Percentiles rank a stretch among this genome's conserved stretches.
phyloP scores from a whole-genome alignment of 805 yeast genomes.

The Candida khao-thaluensis region DNA sequence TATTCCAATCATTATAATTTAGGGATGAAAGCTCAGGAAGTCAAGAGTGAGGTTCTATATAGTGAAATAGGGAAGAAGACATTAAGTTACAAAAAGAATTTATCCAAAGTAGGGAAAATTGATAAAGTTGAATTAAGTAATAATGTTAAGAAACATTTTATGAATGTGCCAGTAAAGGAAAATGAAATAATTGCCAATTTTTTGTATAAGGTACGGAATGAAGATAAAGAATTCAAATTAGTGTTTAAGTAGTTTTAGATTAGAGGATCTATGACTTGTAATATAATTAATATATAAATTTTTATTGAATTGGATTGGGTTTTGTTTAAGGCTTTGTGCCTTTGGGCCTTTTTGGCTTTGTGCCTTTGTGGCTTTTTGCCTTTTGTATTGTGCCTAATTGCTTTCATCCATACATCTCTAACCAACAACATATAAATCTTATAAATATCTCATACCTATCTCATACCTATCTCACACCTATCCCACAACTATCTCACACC shows the following conservation, averaged over 20 bases:
- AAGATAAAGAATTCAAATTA: conserved; percentile 46
- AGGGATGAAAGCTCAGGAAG: conserved; percentile 55
- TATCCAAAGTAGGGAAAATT: conserved; percentile 38
- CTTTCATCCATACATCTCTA: no score
- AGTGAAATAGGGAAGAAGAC: conserved; percentile 76
- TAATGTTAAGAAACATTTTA: conserved; percentile 68
- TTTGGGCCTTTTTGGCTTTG: no score
- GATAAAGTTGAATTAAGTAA: conserved; percentile 58
- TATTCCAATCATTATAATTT: conserved; percentile 64
- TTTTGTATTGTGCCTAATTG: no score
- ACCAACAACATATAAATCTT: no score
- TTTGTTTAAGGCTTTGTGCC: no score
- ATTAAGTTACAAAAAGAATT: conserved; percentile 30
- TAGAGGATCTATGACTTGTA: no score
- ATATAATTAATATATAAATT: no score
- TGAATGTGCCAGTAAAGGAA: conserved; percentile 60
- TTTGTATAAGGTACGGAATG: conserved; percentile 78
- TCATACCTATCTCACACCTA: no score
- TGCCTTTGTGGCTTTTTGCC: no score
- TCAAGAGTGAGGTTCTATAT: conserved; percentile 67
- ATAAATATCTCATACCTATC: no score
- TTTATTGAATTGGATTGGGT: no score
- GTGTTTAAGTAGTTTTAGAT: conserved; percentile 28
- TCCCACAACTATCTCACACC: no score
- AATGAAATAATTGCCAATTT: conserved; percentile 86